Base-by-base conservation (phyloP, 768 basidiomycete genomes). In the Boletus sensibilis region DNA sequence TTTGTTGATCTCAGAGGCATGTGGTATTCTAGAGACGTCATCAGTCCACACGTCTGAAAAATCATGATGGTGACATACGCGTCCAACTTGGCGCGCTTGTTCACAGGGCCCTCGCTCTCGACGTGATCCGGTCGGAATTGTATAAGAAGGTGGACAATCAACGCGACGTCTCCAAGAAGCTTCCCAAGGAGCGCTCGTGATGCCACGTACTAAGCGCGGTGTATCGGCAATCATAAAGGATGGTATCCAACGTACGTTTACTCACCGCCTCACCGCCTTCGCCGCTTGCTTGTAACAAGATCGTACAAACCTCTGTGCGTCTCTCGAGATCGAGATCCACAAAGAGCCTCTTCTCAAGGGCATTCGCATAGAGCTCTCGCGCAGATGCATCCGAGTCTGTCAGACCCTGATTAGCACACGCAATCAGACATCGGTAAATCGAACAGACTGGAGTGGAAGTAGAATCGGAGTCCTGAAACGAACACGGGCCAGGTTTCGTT, bases 1-100 rank as follows among this genome's bases (percentile, higher is more conserved):
- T 11, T 68, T 64, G 38, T 76, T 74, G 23, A 77, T 75, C 20
- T 77, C 64, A 25, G 72, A 53, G 20, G 74, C 73, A 43, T 39
- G 37, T 21, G 59, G 56, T 20, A 33, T 20, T 49, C 57, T 66
- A 44, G 20, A 43, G 27, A 46, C 8, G 39, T 10, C 21, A 20
- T 62, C 23, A 51, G 38, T 47, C 8, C 14, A 33, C 7, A 31
- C 16, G 5, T 20, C 4, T 4, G 21, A 40, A 16, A 11, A 33
- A 54, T 20, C 21, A 46, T 5, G 21, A 50, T 21, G 34, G 79
- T 34, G 58, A 86, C 88, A 33, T 62, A 90, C 88, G 75, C 76
- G 10, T 81, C 75, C 8, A 83, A 68, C 65, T 85, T 90, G 11
- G 78, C 75, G 20, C 89, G 82, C 72, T 94, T 94, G 44, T 74